Evolutionary conservation across 768 basidiomycete species (phyloP).

Genomic region (Suillus variegatus): DNA sequence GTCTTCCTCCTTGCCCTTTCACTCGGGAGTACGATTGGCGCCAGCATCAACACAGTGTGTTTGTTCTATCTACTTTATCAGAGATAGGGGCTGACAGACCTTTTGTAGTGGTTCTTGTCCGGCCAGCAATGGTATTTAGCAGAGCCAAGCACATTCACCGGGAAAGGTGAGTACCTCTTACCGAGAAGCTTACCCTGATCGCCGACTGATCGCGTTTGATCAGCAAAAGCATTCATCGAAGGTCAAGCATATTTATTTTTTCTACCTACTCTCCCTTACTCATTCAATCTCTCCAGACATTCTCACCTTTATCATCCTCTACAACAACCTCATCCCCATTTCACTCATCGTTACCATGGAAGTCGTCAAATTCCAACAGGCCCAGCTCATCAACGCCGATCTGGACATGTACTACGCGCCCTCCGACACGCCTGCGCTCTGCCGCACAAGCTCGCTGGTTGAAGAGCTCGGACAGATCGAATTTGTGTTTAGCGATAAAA

Average conservation of each 20-base stretch:
- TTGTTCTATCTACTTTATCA: slow-evolving; percentile 20
- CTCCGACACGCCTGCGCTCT: slow-evolving; percentile 95
- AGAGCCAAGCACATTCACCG: slow-evolving; percentile 57
- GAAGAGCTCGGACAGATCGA: slow-evolving; percentile 99
- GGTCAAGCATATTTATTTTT: slow-evolving; percentile 41
- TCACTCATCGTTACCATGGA: slow-evolving; percentile 99
- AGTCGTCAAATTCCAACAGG: slow-evolving; percentile 98
- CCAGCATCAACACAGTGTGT: slow-evolving; percentile 78
- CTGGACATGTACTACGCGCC: slow-evolving; percentile 97
- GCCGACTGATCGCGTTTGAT: slow-evolving; percentile 6
- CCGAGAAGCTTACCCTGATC: not conserved
- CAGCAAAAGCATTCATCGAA: slow-evolving; percentile 82
- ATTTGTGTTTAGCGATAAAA: slow-evolving; percentile 95
- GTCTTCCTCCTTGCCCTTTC: slow-evolving; percentile 84
- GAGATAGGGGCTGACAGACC: not conserved
- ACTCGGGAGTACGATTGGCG: slow-evolving; percentile 88
- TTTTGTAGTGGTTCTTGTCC: slow-evolving; percentile 78
- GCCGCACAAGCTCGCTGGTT: slow-evolving; percentile 96
- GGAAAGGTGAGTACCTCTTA: slow-evolving; percentile 52
- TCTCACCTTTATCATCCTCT: slow-evolving; percentile 96
- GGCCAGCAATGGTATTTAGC: slow-evolving; percentile 89
- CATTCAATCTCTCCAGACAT: slow-evolving; percentile 60
- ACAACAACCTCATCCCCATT: slow-evolving; percentile 99
- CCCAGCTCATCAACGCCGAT: slow-evolving; percentile 95
- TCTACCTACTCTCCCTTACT: slow-evolving; percentile 11